Percentiles rank a stretch among this genome's conserved stretches.
Conservation (phyloP, 2,329 filamentous ascomycete species). For the Colletotrichum gloeosporioides region DNA sequence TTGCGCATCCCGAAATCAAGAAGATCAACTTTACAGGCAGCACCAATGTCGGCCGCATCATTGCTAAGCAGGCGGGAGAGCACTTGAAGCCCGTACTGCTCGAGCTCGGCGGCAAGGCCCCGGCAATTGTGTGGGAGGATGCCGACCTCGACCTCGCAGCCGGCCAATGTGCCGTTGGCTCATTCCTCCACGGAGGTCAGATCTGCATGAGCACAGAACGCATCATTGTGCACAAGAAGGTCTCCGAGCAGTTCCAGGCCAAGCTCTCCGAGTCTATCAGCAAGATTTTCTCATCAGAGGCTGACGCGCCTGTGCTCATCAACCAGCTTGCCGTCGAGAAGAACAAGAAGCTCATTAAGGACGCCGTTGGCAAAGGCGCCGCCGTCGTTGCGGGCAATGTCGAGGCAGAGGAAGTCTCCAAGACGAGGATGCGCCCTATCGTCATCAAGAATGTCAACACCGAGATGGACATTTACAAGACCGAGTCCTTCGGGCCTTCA, state of each 20-base stretch:
- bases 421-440: conserved; percentile 59
- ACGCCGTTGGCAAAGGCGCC: conserved; percentile 70
- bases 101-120: conserved; percentile 84
- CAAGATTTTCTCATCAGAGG: conserved; percentile 55
- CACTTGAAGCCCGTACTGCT: conserved; percentile 80
- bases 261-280: conserved; percentile 45
- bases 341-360: conserved; percentile 61
- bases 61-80: conserved; percentile 73
- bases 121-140: conserved; percentile 80
- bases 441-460: conserved; percentile 65
- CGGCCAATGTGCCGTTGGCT: conserved; percentile 68
- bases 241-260: conserved; percentile 52
- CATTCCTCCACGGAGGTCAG: conserved; percentile 78
- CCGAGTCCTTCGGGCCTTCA: conserved; percentile 75
- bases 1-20: conserved; percentile 70
- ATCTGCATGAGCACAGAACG: conserved; percentile 88
- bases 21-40: conserved; percentile 90
- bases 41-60: conserved; percentile 74
- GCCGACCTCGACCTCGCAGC: conserved; percentile 78
- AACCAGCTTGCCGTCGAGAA: conserved; percentile 68
- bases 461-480: conserved; percentile 71
- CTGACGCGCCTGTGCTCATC: conserved; percentile 73
- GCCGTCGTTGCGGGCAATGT: conserved; percentile 42
- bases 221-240: conserved; percentile 62
- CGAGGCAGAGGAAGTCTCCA: conserved; percentile 29